phyloP scores from a whole-genome alignment of 306 rosid species.

The Pyrus betulifolia region DNA sequence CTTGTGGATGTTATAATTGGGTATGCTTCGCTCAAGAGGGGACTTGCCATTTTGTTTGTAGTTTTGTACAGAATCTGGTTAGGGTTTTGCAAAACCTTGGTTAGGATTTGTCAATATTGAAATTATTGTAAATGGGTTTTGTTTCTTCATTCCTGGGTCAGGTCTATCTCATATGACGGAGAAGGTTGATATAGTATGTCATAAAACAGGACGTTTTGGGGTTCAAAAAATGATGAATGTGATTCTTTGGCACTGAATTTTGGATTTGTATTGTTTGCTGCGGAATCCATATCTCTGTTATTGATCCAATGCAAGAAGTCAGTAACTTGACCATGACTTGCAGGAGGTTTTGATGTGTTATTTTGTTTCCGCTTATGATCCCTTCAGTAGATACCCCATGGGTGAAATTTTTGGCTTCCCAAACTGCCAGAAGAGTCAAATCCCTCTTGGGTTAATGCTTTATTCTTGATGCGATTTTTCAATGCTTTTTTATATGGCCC shows the following conservation, averaged over 20 bases:
- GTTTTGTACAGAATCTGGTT: neutral
- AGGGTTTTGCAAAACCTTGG: neutral
- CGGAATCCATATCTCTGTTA: neutral
- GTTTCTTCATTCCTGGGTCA: too few relatives aligned
- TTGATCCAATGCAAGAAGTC: neutral
- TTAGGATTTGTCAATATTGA: too few relatives aligned
- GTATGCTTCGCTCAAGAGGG: neutral
- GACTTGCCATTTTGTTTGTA: neutral
- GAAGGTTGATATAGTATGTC: neutral
- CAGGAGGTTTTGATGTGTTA: neutral
- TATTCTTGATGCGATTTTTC: neutral
- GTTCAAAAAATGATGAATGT: neutral
- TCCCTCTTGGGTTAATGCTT: neutral
- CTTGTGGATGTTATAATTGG: neutral
- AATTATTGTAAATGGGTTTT: too few relatives aligned
- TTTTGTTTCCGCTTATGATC: neutral
- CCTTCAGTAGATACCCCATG: neutral
- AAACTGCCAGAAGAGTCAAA: neutral
- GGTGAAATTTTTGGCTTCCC: neutral
- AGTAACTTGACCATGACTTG: neutral
- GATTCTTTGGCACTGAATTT: neutral
- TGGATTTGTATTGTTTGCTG: neutral
- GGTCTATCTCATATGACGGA: neutral
- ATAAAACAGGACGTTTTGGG: neutral
- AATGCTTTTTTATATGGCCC: neutral